Base-by-base conservation (phyloP, 805 yeast genomes). In the Candida koratica region DNA sequence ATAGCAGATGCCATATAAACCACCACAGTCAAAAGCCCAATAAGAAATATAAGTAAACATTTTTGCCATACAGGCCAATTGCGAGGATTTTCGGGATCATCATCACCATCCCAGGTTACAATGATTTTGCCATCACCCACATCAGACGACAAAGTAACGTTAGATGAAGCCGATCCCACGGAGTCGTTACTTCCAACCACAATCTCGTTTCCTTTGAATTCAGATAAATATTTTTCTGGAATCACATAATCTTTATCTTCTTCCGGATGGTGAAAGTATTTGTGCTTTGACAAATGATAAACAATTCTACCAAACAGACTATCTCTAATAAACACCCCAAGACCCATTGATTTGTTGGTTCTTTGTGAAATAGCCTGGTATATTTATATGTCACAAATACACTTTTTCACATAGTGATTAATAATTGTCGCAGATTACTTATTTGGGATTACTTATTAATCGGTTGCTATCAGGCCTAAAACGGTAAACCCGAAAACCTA, bases 1-100 rank as follows among this genome's bases (percentile, higher is more conserved):
- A 76, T 62, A 3, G 82, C 73, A 0, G 81, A 66, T 9, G 77
- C 78, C 64, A 75, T 72, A 39, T 79, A 77, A 0, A 75, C 73
- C 16, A 31, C 27, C 6, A 40, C 32, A 15, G 39, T 36, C 10
- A 36, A 31, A 13, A 36, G 17, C 26, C 37, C 27, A 11, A 43
- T 34, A 28, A 37, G 32, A 8, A 69, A 55, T 4, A 68, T 49
- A 29, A 72, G 60, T 18, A 72, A 33, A 2, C 52, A 23, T 47
- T 72, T 75, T 34, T 65, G 60, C 22, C 40, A 31, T 0, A 49
- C 17, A 0, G 78, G 61, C 85, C 85, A 79, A 48, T 75, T 76
- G 14, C 56, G 48, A 0, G 86, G 85, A 44, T 73, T 56, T 39
- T 71, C 77, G 1, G 77, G 73, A 47, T 77, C 83, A 34, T 68